Conservation (phyloP, 495 filamentous ascomycete genomes). For the Sordaria brevicollis region DNA sequence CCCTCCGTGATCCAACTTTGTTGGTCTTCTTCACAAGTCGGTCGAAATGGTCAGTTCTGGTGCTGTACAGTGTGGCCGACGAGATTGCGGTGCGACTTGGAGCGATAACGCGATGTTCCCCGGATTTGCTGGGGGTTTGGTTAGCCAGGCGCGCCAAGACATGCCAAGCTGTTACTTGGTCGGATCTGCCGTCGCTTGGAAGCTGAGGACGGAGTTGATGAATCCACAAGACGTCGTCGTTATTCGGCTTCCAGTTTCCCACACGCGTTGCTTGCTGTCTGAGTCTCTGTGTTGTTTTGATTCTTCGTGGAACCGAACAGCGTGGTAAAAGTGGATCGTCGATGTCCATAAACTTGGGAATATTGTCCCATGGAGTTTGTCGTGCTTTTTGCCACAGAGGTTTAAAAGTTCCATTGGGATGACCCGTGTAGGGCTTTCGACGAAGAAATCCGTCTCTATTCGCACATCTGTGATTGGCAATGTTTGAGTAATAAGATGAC, state of each 20-base stretch:
- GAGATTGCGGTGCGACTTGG: background rate
- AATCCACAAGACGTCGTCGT: background rate
- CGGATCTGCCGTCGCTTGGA: background rate
- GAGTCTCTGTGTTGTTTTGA: background rate
- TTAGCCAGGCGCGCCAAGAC: background rate
- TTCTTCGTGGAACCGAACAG: background rate
- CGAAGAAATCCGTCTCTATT: background rate
- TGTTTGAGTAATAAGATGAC: background rate
- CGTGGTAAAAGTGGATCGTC: background rate
- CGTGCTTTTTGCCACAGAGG: background rate
- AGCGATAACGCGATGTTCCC: background rate
- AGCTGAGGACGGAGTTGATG: background rate
- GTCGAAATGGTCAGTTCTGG: background rate
- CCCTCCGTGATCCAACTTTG: background rate
- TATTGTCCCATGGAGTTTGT: background rate
- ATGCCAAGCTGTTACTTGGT: background rate
- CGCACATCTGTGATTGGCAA: background rate
- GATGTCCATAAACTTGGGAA: background rate
- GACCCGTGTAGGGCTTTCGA: background rate
- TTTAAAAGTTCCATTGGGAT: background rate
- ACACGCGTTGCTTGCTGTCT: background rate
- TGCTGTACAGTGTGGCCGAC: background rate
- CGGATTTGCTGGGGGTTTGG: background rate
- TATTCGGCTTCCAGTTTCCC: background rate
- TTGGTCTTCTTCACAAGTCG: background rate